A percentile compares a stretch with the other conserved stretches of the same genome.
phyloP scores from a whole-genome alignment of 371 early-diverging fungal species.

The Syncephalis fuscata region DNA sequence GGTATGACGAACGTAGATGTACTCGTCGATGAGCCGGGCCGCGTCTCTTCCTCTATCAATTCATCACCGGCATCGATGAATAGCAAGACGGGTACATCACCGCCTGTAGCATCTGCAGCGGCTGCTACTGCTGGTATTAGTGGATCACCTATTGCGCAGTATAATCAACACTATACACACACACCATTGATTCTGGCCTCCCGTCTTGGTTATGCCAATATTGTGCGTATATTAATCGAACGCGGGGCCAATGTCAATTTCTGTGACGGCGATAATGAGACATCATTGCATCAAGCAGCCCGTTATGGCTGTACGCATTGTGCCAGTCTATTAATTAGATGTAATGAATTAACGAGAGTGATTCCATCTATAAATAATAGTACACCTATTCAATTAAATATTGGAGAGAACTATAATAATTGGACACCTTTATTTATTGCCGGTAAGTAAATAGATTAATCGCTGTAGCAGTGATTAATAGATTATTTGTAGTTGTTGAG shows the following conservation, averaged over 20 bases:
- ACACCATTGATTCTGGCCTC: constrained; percentile 8
- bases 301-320: constrained; percentile 31
- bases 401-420: constrained; percentile 23
- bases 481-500: constrained; percentile 23
- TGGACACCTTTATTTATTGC: constrained; percentile 51
- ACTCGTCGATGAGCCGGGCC: constrained; percentile 7
- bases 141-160: neutral
- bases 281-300: constrained; percentile 36
- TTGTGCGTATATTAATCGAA: constrained; percentile 24
- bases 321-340: constrained; percentile 22
- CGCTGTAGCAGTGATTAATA: too few relatives aligned
- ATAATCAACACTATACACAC: neutral
- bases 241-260: constrained; percentile 30
- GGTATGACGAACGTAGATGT: constrained; percentile 28
- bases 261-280: constrained; percentile 46
- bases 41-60: neutral
- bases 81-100: too few relatives aligned
- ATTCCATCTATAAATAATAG: neutral
- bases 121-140: too few relatives aligned
- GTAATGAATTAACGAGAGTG: constrained; percentile 1
- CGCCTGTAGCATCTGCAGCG: too few relatives aligned
- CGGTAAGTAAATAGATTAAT: constrained; percentile 12
- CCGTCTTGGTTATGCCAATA: constrained; percentile 7
- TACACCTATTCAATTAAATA: constrained; percentile 9
- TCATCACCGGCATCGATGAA: too few relatives aligned